Evolutionary conservation across 176 grass and related monocot genomes (phyloP), one percentile per base, ranked within the genome.

Genomic region (Dactylis glomerata): DNA sequence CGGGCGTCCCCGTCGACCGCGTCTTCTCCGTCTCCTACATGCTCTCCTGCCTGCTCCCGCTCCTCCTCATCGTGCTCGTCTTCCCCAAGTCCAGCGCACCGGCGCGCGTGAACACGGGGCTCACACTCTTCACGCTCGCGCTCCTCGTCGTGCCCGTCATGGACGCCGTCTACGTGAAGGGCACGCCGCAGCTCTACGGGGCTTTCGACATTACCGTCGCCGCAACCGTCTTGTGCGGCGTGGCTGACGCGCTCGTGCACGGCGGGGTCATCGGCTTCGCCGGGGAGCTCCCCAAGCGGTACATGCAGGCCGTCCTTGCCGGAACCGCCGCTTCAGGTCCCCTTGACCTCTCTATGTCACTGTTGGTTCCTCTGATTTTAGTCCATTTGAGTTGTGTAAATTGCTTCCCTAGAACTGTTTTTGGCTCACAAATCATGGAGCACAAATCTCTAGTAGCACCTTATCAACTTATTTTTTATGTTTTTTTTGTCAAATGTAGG

Each of bases 11-110:
- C 50, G 86, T 98, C 28, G 96, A 98, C 88, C 96, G 91, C 61
- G 89, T 98, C 81, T 99, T 95, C 91, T 95, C 91, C 24, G 89
- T 99, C 6, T 24, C 89, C 6, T 95, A 95, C 96, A 92, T 95
- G 93, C 44, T 95, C 83, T 23, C 91, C 38, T 90, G 83, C 81
- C 81, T 98, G 54, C 27, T 91, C 4, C 78, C 75, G 24, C 81
- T 98, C 5, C 15, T 95, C 69, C 50, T 91, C 83, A 92, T 96
- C 86, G 93, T 98, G n/a, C 87, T 87, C 20, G 93, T 82, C 80
- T 92, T 92, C 84, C 91, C 91, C 36, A 87, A 90, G 49, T 95
- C 91, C 61, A 88, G 86, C 61, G 89, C 93, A 6, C 82, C 56
- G 0, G 44, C 88, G 2, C 83, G 93, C 17, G 94, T 98, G 91